Base-by-base conservation (phyloP, 305 asterid genomes). In the Ilex paraguariensis region DNA sequence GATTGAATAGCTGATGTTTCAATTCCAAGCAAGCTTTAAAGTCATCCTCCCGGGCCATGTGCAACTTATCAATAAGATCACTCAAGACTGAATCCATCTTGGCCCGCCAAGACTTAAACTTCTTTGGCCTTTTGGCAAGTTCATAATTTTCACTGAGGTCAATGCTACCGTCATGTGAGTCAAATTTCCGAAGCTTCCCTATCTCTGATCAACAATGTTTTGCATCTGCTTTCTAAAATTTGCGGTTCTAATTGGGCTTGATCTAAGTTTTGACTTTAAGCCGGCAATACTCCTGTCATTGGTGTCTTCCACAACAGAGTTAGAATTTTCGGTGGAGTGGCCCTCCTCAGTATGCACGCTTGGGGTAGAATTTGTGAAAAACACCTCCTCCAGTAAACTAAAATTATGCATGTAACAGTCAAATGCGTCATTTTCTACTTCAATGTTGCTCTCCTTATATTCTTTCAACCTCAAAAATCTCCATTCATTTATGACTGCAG, bases 391-490 rank as follows among this genome's bases (percentile, higher is more conserved):
- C 53, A 92, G 58, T 50, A 92, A 75, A 66, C 67, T 65, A 7
- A 86, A 85, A 65, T 89, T 90, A 71, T 77, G 84, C 82, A 83
- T 66, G 84, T 92, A 92, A 32, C 87, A 84, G 75, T 90, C 91
- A 69, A 92, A 89, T 56, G 94, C 88, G 70, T 87, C 96, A 62
- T 78, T 77, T 78, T 92, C 96, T 21, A 76, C 81, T 78, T 75
- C 87, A 54, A 84, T 64, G 36, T 87, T 86, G 62, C 84, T 74
- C 36, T 84, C 91, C 70, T 74, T 87, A 70, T 75, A 84, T 75
- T 89, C 97, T 78, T 84, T 92, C 79, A 92, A 56, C 83, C 86
- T 90, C 69, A 76, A 66, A 80, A 89, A 92, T 77, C 97, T 92
- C 97, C 97, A 90, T 66, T 92, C 90, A 3, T 90, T 92, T 73